Evolutionary conservation across 2,329 filamentous ascomycete genomes (phyloP).

Genomic region (Hansfordia pulvinata): DNA sequence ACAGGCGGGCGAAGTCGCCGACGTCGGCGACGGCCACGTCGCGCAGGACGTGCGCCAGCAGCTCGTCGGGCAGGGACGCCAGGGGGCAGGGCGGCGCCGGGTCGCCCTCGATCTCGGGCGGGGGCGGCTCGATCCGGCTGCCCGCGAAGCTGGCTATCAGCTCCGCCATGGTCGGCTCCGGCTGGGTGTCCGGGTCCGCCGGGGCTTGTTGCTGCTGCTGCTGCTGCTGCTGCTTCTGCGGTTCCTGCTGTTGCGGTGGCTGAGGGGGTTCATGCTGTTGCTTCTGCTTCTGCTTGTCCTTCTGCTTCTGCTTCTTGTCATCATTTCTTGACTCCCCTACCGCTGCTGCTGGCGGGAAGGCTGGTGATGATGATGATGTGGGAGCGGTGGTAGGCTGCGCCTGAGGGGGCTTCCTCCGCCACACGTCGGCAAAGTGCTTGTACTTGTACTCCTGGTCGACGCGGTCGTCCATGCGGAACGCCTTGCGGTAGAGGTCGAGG

Average conservation of each 20-base stretch:
- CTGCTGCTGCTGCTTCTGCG: slow-evolving; percentile 1
- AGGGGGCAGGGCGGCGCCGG: slow-evolving; percentile 71
- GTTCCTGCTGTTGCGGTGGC: no score
- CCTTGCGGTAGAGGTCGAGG: slow-evolving; percentile 73
- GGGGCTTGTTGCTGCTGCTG: slow-evolving; percentile 27
- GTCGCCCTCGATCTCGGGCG: slow-evolving; percentile 57
- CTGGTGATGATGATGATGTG: slow-evolving; percentile 2
- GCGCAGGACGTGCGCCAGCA: slow-evolving; percentile 65
- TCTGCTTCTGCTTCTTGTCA: no score
- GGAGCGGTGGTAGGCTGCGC: slow-evolving; percentile 3
- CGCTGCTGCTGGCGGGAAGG: no score
- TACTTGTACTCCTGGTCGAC: slow-evolving; percentile 82
- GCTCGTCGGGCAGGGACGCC: slow-evolving; percentile 64
- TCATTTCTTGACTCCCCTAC: no score
- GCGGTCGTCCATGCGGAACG: slow-evolving; percentile 74
- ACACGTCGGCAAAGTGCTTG: slow-evolving; percentile 70
- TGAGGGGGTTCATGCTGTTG: slow-evolving; percentile 11
- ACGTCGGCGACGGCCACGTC: slow-evolving; percentile 64
- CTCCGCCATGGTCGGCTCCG: slow-evolving; percentile 43
- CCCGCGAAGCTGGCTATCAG: slow-evolving; percentile 65
- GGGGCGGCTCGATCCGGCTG: slow-evolving; percentile 52
- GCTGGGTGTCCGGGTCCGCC: slow-evolving; percentile 33
- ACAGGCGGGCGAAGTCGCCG: slow-evolving; percentile 59
- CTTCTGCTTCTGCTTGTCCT: neutral
- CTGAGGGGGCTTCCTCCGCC: slow-evolving; percentile 28